phyloP scores from a whole-genome alignment of 805 yeast genomes.

The Starmerella floricola region DNA sequence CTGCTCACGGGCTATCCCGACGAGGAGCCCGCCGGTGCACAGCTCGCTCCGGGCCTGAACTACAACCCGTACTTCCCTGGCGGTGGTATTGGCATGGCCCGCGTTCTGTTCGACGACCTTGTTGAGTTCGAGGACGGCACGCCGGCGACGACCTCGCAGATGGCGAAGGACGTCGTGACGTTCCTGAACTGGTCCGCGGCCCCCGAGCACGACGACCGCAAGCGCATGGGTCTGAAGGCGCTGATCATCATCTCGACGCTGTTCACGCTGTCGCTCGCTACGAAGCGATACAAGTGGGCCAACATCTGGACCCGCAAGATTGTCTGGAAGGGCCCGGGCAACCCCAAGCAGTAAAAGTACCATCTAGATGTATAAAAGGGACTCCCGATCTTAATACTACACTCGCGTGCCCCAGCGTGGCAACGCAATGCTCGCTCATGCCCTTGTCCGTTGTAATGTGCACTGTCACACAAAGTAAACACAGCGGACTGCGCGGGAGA shows the following conservation, averaged over 20 bases:
- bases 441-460: too few relatives aligned
- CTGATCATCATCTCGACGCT: conserved; percentile 64
- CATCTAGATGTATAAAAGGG: not conserved
- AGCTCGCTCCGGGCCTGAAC: conserved; percentile 84
- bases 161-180: conserved; percentile 95
- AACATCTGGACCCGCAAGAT: conserved; percentile 90
- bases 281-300: conserved; percentile 97
- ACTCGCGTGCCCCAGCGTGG: too few relatives aligned
- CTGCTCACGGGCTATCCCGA: conserved; percentile 97
- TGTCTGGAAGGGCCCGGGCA: conserved; percentile 36
- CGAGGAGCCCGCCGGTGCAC: conserved; percentile 96
- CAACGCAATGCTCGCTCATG: too few relatives aligned
- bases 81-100: conserved; percentile 98
- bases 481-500: too few relatives aligned
- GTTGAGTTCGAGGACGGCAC: conserved; percentile 99
- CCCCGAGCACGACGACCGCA: conserved; percentile 98
- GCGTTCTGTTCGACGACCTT: conserved; percentile 92
- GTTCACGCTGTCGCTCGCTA: conserved; percentile 75
- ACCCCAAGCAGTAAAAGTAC: conserved; percentile 17
- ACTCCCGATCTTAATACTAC: too few relatives aligned
- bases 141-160: conserved; percentile 94
- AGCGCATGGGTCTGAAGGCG: conserved; percentile 92
- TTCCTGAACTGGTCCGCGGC: conserved; percentile 98
- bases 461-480: too few relatives aligned
- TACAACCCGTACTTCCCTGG: conserved; percentile 99